These are phyloP conservation scores for Candida smagusa DNA, from an alignment of 1,139 yeast genomes.

Conservation along the genomic window DNA sequence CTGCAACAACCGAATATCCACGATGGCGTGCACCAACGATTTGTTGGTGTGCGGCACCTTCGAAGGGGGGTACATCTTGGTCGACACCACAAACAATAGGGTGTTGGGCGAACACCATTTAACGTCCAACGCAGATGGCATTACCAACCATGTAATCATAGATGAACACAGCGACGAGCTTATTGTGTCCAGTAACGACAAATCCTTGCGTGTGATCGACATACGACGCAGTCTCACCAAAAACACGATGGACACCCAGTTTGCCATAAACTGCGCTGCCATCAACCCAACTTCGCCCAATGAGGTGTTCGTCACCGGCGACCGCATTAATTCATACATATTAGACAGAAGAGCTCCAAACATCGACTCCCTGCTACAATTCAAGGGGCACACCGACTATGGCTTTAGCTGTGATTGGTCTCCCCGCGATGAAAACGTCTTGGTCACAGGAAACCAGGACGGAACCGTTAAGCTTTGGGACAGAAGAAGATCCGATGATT, in stretches of 20 bases:
- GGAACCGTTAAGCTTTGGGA: constrained; percentile 57
- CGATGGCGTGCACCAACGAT: constrained; percentile 43
- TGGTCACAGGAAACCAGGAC: constrained; percentile 63
- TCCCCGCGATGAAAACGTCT: constrained; percentile 33
- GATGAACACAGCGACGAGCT: constrained; percentile 23
- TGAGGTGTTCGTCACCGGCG: constrained; percentile 51
- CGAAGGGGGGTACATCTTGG: constrained; percentile 48
- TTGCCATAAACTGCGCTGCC: constrained; percentile 53
- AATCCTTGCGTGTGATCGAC: constrained; percentile 40
- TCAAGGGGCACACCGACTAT: constrained; percentile 51
- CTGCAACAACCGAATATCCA: constrained; percentile 44
- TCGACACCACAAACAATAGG: constrained; percentile 21
- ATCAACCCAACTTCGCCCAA: constrained; percentile 31
- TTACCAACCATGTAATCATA: constrained; percentile 51
- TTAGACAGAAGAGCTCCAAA: constrained; percentile 37
- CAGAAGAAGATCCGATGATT: constrained; percentile 27
- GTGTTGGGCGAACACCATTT: constrained; percentile 36
- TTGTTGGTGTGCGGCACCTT: constrained; percentile 53
- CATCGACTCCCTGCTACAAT: constrained; percentile 12
- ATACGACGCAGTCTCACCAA: constrained; percentile 4
- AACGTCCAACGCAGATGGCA: constrained; percentile 47
- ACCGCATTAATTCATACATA: constrained; percentile 39
- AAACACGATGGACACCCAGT: constrained; percentile 25
- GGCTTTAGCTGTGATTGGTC: constrained; percentile 66
- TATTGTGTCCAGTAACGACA: constrained; percentile 50